These are phyloP conservation scores for Neocucurbitaria cava DNA, from an alignment of 2,329 filamentous ascomycete species.

Conservation along the genomic window DNA sequence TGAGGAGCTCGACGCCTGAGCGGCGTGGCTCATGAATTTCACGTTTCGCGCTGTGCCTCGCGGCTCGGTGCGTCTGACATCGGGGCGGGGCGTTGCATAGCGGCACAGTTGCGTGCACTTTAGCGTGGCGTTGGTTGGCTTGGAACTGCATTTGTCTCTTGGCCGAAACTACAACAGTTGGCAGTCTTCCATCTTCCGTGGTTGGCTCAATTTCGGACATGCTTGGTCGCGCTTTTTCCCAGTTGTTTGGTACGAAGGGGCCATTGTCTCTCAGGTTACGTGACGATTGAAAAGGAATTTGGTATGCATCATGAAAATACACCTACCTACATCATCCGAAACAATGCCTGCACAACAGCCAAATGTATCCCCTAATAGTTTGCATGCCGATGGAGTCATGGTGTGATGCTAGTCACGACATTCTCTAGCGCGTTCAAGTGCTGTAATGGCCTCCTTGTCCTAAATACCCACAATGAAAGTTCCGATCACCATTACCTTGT, in stretches of 20 bases:
- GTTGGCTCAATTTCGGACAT: too few relatives aligned
- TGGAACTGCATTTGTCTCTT: not conserved
- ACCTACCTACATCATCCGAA: not conserved
- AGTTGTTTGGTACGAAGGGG: not conserved
- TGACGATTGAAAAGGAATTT: not conserved
- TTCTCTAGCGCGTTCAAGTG: not conserved
- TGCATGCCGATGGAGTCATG: conserved; percentile 16
- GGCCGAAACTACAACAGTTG: not conserved
- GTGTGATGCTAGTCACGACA: not conserved
- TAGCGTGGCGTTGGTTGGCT: conserved; percentile 9
- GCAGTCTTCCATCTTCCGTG: not conserved
- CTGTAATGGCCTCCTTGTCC: not conserved
- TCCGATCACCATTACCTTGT: not conserved
- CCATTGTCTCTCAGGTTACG: not conserved
- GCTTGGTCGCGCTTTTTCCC: not conserved
- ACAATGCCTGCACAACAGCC: not conserved
- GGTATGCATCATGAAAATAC: not conserved
- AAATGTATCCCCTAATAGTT: conserved; percentile 1
- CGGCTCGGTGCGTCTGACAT: conserved; percentile 9
- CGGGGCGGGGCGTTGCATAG: conserved; percentile 3
- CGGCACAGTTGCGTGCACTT: conserved; percentile 6
- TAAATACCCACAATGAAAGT: not conserved
- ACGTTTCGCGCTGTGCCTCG: conserved; percentile 2
- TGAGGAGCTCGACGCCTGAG: conserved; percentile 49
- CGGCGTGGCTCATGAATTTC: not conserved